Conservation (phyloP, 1,284 basidiomycete species). For the Phenoliferia sp. region DNA sequence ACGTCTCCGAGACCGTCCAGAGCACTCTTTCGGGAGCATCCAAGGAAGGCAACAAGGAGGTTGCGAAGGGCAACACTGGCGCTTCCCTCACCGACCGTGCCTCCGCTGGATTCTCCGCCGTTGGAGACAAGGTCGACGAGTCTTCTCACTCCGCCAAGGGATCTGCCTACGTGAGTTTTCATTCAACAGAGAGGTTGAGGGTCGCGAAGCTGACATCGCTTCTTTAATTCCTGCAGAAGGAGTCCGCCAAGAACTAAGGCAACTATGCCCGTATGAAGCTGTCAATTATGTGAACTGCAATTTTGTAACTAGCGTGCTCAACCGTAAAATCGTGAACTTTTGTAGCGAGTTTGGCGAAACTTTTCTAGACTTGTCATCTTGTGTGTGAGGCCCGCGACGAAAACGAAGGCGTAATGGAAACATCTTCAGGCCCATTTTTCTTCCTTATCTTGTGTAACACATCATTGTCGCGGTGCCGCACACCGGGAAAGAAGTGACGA, state of each 20-base stretch:
- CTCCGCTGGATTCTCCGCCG: conserved; percentile 27
- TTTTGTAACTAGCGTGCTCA: not conserved
- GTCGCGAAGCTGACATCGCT: not conserved
- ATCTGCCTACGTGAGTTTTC: not conserved
- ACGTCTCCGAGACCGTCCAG: conserved; percentile 16
- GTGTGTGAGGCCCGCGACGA: too few relatives aligned
- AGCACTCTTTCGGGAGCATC: conserved; percentile 9
- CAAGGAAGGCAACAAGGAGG: conserved; percentile 29
- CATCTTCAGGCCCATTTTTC: too few relatives aligned
- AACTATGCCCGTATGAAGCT: not conserved
- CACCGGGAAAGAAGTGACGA: too few relatives aligned
- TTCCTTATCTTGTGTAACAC: too few relatives aligned
- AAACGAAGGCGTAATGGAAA: too few relatives aligned
- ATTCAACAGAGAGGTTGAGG: not conserved
- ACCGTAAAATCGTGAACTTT: too few relatives aligned
- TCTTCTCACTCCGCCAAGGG: not conserved
- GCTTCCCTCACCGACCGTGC: conserved; percentile 19
- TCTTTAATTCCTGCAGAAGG: too few relatives aligned
- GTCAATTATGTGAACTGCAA: not conserved
- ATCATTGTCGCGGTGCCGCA: too few relatives aligned
- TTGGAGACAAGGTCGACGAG: conserved; percentile 30
- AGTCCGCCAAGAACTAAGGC: not conserved
- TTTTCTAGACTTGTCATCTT: too few relatives aligned
- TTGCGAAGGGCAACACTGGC: conserved; percentile 20
- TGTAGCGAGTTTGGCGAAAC: too few relatives aligned